phyloP scores from a whole-genome alignment of 2,329 filamentous ascomycete species.

The Apiospora koreana region DNA sequence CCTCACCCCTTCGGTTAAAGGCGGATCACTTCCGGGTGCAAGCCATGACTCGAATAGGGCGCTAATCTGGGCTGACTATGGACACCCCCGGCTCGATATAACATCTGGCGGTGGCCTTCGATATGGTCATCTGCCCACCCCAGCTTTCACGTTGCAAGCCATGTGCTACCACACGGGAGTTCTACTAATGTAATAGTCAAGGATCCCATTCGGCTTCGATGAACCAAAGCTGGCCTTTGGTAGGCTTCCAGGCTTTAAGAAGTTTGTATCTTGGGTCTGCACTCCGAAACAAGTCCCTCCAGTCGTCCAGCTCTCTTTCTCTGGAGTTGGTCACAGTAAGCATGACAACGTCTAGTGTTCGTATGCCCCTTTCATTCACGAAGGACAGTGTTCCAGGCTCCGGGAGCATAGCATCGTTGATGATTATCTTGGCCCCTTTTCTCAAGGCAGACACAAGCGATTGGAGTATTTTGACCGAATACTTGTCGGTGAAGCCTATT shows the following conservation, averaged over 20 bases:
- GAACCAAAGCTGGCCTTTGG: background rate
- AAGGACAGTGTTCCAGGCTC: background rate
- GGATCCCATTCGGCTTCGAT: constrained; percentile 9
- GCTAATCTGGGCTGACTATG: background rate
- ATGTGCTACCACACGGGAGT: background rate
- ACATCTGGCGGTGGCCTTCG: background rate
- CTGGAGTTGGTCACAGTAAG: background rate
- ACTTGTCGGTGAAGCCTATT: background rate
- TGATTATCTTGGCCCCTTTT: constrained; percentile 5
- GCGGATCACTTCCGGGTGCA: background rate
- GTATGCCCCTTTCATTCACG: background rate
- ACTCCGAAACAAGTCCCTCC: background rate
- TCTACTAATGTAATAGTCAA: background rate
- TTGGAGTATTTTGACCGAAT: background rate
- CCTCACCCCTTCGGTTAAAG: background rate
- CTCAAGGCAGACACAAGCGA: background rate
- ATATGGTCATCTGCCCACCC: background rate
- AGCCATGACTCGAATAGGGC: background rate
- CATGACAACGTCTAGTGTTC: constrained; percentile 3
- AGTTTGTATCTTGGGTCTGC: constrained; percentile 1
- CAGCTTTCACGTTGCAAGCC: background rate
- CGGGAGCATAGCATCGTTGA: background rate
- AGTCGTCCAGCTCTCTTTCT: constrained; percentile 3
- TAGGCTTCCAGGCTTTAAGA: background rate
- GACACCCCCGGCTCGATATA: background rate